A percentile compares a stretch with the other conserved stretches of the same genome.
These are phyloP conservation scores for Dactylorhiza incarnata DNA, from an alignment of 106 monocot genomes.

Conservation along the genomic window DNA sequence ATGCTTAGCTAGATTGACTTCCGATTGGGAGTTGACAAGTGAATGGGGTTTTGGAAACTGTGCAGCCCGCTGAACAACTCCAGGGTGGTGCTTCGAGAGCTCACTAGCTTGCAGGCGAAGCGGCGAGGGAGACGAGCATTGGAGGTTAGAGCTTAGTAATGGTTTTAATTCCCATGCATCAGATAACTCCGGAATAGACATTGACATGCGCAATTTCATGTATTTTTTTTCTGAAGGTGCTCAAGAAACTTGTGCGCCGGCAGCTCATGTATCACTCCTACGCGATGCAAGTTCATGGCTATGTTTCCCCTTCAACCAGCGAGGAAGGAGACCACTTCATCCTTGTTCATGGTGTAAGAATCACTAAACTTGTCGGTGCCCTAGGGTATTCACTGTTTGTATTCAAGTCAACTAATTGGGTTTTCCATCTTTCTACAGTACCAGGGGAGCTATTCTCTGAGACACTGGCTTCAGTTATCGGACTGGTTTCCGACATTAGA, in stretches of 20 bases:
- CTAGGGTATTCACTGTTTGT: no score
- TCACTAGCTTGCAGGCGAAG: slow-evolving; percentile 65
- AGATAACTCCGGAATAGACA: not conserved
- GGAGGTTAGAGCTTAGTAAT: slow-evolving; percentile 38
- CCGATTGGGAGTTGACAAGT: not conserved
- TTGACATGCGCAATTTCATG: slow-evolving; percentile 2
- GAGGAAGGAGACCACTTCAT: slow-evolving; percentile 38
- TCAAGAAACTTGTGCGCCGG: slow-evolving; percentile 72
- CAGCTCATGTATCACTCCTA: slow-evolving; percentile 90
- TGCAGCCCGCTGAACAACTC: slow-evolving; percentile 68
- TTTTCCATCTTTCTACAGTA: slow-evolving; percentile 44
- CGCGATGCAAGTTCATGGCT: slow-evolving; percentile 92
- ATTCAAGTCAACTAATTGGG: not conserved
- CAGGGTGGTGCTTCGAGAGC: slow-evolving; percentile 77
- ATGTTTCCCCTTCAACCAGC: slow-evolving; percentile 27
- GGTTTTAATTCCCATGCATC: not conserved
- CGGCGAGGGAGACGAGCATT: slow-evolving; percentile 82
- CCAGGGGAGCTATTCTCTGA: slow-evolving; percentile 93
- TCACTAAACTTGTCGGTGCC: not conserved
- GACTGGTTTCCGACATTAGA: slow-evolving; percentile 97
- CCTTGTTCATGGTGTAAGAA: slow-evolving; percentile 82
- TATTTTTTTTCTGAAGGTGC: slow-evolving; percentile 35
- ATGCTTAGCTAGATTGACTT: not conserved
- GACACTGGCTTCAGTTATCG: slow-evolving; percentile 88
- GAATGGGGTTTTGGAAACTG: not conserved